Evolutionary conservation across 257 asterid species (phyloP).

Genomic region (Scutellaria minor): DNA sequence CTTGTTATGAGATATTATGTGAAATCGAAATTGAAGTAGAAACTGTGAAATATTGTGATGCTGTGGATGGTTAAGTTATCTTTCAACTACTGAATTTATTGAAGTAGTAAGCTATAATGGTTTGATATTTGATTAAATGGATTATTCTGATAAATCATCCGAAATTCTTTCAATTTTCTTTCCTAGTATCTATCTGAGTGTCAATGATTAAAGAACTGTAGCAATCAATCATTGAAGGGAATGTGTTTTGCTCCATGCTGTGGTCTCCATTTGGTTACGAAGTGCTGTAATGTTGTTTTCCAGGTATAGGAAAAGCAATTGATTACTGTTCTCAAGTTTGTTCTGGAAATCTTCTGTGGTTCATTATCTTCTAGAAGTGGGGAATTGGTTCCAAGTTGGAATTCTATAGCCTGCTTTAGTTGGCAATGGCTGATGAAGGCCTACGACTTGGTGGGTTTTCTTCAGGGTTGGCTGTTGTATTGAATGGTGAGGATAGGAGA

Average conservation of each 20-base stretch:
- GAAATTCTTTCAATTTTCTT: constrained; percentile 1
- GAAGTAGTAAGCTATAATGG: constrained; percentile 19
- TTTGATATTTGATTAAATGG: constrained; percentile 15
- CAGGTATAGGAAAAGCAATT: constrained; percentile 43
- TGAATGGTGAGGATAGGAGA: constrained; percentile 64
- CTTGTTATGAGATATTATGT: constrained; percentile 16
- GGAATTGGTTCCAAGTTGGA: constrained; percentile 31
- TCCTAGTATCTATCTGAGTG: neutral
- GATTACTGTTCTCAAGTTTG: constrained; percentile 33
- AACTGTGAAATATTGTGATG: neutral
- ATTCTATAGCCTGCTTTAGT: constrained; percentile 30
- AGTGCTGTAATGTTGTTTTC: constrained; percentile 35
- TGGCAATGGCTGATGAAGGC: constrained; percentile 87
- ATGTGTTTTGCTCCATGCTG: neutral
- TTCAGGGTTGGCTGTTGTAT: constrained; percentile 87
- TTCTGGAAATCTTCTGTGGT: constrained; percentile 18
- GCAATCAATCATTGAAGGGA: neutral
- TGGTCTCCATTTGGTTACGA: constrained; percentile 17
- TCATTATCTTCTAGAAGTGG: constrained; percentile 32
- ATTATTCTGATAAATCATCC: constrained; percentile 3
- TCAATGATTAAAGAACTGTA: constrained; percentile 22
- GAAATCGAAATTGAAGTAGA: neutral
- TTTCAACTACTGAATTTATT: neutral
- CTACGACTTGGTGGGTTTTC: constrained; percentile 74
- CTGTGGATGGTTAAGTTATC: constrained; percentile 6